Base-by-base conservation (phyloP, 2,329 filamentous ascomycete species). In the Hymenoscyphus scutula region DNA sequence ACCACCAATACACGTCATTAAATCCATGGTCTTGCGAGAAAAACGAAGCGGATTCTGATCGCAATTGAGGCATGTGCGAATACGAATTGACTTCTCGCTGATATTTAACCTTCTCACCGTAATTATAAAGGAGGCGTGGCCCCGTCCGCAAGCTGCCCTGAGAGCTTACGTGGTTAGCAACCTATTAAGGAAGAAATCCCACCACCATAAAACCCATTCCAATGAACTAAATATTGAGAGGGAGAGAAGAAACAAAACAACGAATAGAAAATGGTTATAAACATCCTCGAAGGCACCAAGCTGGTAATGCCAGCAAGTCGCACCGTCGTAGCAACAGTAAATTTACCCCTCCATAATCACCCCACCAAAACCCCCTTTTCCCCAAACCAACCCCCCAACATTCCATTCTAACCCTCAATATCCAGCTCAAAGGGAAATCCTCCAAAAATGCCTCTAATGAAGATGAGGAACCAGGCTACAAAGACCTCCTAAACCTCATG, bases 401-500 rank as follows among this genome's bases (percentile, higher is more conserved):
- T 30, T 30, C 30, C 2, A 37, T 13, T 13, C 10, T 37, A 1
- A 13, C 11, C 13, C 2, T 17, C 13, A 15, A 15, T 11, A 10
- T 10, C 3, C 45, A 51, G 45, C 19, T 51, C 10, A 51, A 51
- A 51, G 45, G 45, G 1, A 51, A 51, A 51, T 13, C 11, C 45
- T 13, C 34, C 32, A 37, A 37, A 37, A 37, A 51, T 13, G 19
- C 45, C 2, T 8, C 19, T 5, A 23, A 51, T 19, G 11, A 10
- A 23, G 45, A 51, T n/a, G 60, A 58, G 25, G 54, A 62, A 19
- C 55, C 60, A 8, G 60, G 60, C 15, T 97, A 97, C 77, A 90
- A 97, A 74, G 90, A 96, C 77, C 92, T 92, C 41, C 82, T 97
- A 19, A 86, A 91, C 66, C 82, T 97, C 60, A 88, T 97, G 70